These are phyloP conservation scores for Gloeopeniophorella convolvens DNA, from an alignment of 768 basidiomycete species.

Conservation along the genomic window DNA sequence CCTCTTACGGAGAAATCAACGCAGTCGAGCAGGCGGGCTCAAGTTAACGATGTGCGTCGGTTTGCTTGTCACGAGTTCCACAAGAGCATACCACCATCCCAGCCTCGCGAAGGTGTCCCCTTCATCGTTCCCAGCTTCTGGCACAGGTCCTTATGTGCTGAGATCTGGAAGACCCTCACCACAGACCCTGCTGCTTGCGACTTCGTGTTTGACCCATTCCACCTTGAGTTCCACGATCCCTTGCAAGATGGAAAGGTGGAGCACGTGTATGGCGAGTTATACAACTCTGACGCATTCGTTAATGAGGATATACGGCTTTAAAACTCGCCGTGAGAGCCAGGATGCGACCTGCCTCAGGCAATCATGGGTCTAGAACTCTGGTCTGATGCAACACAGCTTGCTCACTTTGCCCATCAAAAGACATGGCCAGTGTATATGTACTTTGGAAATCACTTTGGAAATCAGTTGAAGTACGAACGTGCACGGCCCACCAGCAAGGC, in stretches of 20 bases:
- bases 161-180: neutral
- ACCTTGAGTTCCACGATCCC: no score
- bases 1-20: neutral
- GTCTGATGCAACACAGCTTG: neutral
- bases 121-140: neutral
- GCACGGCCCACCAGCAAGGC: neutral
- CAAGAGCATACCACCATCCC: neutral
- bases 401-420: neutral
- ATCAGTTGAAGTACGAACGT: neutral
- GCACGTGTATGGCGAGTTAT: neutral
- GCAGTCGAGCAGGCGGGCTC: neutral
- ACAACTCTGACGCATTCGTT: neutral
- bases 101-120: neutral
- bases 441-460: no score
- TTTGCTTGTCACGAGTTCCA: neutral
- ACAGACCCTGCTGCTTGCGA: neutral
- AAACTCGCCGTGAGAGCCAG: neutral
- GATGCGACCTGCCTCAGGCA: neutral
- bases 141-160: neutral
- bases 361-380: neutral
- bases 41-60: neutral
- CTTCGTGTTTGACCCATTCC: neutral
- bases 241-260: no score
- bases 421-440: neutral
- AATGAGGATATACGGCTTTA: neutral